A percentile compares a stretch with the other conserved stretches of the same genome.
Evolutionary conservation across 768 basidiomycete genomes (phyloP).

Genomic region (Neoboletus brunneissimus): DNA sequence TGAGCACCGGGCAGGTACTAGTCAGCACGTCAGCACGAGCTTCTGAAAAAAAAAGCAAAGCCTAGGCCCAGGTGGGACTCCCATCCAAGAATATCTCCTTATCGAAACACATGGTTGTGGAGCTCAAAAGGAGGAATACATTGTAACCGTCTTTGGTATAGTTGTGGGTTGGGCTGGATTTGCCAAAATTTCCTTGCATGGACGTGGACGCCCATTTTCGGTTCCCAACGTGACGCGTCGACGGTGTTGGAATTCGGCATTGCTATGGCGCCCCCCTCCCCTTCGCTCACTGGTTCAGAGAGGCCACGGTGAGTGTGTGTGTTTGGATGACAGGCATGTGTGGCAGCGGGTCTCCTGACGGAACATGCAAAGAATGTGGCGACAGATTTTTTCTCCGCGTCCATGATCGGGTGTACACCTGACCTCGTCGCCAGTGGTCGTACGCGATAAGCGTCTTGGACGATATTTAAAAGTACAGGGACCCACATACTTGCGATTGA

Average conservation of each 20-base stretch:
- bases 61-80: background rate
- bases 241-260: background rate
- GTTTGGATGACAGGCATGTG: background rate
- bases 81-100: slow-evolving; percentile 23
- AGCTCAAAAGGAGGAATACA: background rate
- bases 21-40: slow-evolving; percentile 8
- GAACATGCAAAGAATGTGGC: background rate
- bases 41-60: background rate
- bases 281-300: background rate
- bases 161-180: slow-evolving; percentile 1
- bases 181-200: slow-evolving; percentile 15
- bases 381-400: background rate
- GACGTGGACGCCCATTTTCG: background rate
- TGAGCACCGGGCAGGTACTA: background rate
- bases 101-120: slow-evolving; percentile 15
- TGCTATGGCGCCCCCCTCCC: background rate
- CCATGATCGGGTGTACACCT: background rate
- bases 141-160: slow-evolving; percentile 19
- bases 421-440: background rate
- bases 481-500: background rate
- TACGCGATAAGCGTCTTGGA: slow-evolving; percentile 11
- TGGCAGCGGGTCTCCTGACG: background rate
- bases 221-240: background rate
- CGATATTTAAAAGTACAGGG: background rate
- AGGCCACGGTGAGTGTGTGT: background rate